Evolutionary conservation across 164 flowering plant genomes (phyloP).

Genomic region (Pachysandra terminalis): DNA sequence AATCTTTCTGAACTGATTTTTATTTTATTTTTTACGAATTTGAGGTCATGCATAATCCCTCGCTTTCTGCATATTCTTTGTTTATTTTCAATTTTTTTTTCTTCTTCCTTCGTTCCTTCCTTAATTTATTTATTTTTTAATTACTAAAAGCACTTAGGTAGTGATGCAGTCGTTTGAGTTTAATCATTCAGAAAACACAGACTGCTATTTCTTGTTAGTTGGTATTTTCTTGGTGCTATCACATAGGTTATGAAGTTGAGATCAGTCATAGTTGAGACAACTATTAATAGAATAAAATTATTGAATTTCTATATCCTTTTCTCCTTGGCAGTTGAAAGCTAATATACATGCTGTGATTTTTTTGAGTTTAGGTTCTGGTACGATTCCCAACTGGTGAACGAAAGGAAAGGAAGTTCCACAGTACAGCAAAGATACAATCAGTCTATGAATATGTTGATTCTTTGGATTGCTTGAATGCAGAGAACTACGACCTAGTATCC

Average conservation of each 20-base stretch:
- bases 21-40: background rate
- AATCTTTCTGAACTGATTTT: constrained; percentile 13
- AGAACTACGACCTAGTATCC: constrained; percentile 72
- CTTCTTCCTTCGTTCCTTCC: too few species aligned
- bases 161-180: too few species aligned
- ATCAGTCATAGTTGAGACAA: background rate
- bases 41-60: background rate
- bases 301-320: background rate
- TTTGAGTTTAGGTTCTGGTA: constrained; percentile 62
- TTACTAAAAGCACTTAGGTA: too few species aligned
- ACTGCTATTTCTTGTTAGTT: background rate
- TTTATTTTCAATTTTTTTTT: background rate
- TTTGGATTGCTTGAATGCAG: constrained; percentile 67
- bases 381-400: constrained; percentile 92
- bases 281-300: too few species aligned
- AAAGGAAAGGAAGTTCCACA: constrained; percentile 81
- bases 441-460: constrained; percentile 94
- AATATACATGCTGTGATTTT: constrained; percentile 1
- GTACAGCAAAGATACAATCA: constrained; percentile 58
- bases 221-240: background rate
- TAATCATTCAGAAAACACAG: background rate
- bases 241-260: background rate
- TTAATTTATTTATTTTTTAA: too few species aligned
- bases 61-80: background rate
- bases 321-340: background rate